Conservation (phyloP, 2,329 filamentous ascomycete species). For the Myriosclerotinia scirpicola region DNA sequence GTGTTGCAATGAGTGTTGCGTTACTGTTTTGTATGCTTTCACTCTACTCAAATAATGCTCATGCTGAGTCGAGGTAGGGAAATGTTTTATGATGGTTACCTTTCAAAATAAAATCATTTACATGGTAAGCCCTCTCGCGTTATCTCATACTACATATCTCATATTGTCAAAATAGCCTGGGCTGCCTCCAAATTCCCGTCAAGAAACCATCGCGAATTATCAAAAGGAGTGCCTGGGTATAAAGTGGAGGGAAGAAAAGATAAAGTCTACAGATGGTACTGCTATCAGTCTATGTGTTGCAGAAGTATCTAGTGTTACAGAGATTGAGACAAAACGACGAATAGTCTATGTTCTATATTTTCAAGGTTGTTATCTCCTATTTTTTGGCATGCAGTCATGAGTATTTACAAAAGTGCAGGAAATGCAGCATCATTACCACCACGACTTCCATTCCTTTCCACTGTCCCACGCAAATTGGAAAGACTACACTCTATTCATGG, state of each 20-base stretch:
- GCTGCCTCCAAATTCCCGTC: conserved; percentile 67
- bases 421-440: conserved; percentile 61
- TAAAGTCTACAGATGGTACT: conserved; percentile 63
- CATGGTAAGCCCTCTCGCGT: conserved; percentile 3
- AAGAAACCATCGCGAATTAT: conserved; percentile 67
- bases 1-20: background rate
- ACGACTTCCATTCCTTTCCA: conserved; percentile 56
- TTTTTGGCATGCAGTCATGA: conserved; percentile 16
- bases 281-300: conserved; percentile 59
- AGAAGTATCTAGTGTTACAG: conserved; percentile 27
- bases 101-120: conserved; percentile 25
- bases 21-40: background rate
- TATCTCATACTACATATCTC: background rate
- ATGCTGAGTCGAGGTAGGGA: conserved; percentile 42
- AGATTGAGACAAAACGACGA: background rate
- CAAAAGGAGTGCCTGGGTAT: conserved; percentile 58
- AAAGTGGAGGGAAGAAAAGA: conserved; percentile 64
- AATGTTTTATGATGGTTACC: conserved; percentile 50
- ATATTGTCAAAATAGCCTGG: conserved; percentile 68
- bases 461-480: conserved; percentile 49
- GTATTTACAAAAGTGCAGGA: conserved; percentile 45
- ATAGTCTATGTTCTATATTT: conserved; percentile 57
- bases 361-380: conserved; percentile 47
- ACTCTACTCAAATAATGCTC: background rate
- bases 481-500: conserved; percentile 33